Base-by-base conservation (phyloP, 495 filamentous ascomycete genomes). In the Aspergillus carlsbadensis region DNA sequence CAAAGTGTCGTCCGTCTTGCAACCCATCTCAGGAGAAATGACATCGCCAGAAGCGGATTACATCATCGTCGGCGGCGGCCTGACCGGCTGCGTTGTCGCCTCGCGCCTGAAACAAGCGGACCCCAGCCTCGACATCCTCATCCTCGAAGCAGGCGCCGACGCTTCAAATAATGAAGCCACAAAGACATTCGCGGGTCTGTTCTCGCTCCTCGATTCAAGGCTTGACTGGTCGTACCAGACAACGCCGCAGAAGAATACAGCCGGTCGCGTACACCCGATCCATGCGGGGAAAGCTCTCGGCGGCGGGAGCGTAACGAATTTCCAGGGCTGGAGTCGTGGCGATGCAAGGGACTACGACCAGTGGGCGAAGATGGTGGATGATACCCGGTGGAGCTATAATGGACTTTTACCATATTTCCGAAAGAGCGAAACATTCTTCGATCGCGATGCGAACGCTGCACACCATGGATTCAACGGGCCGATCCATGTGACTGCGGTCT, bases 11-110 rank as follows among this genome's bases (percentile, higher is more conserved):
- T n/a, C n/a, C n/a, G n/a, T n/a, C n/a, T n/a, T n/a, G n/a, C n/a
- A n/a, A n/a, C n/a, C n/a, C n/a, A n/a, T n/a, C n/a, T 54, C 21
- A 57, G 8, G 8, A 3, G 3, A 29, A 29, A 42, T 37, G 35
- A 10, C 10, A 37, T 37, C 35, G 4, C 11, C 34, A 22, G 24
- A 22, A 10, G 48, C 57, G 22, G 67, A 70, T 37, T 72, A 73
- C 46, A 67, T 78, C 11, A 64, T 75, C 21, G 65, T 68, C 7
- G 73, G 73, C 65, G 79, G 77, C 8, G 78, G 77, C 13, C 70
- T 71, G 3, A 65, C 71, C 0, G 78, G 66, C 36, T 78, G 70
- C 50, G 70, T 71, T n/a, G 51, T 78, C 18, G 74, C 76, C 14
- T 73, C 66, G 8, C 63, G 69, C 6, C 59, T 70, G 1, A 48